phyloP scores from a whole-genome alignment of 768 basidiomycete genomes.

The Butyriboletus loyo region DNA sequence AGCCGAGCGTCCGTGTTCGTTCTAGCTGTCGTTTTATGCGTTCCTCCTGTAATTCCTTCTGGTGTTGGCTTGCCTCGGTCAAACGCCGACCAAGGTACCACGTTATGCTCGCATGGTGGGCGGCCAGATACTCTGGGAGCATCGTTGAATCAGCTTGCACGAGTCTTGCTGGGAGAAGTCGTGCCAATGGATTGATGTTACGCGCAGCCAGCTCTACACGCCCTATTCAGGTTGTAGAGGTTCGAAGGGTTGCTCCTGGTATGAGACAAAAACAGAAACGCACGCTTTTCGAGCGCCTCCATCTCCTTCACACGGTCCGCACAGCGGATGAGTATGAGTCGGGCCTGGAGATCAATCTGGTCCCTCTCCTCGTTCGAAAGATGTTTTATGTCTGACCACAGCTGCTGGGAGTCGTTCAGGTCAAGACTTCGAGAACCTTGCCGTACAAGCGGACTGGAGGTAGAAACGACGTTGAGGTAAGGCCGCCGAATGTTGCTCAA shows the following conservation, averaged over 20 bases:
- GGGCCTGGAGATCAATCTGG: slow-evolving; percentile 91
- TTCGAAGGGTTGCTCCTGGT: slow-evolving; percentile 15
- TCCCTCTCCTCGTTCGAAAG: slow-evolving; percentile 91
- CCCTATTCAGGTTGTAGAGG: slow-evolving; percentile 39
- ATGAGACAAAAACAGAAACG: slow-evolving; percentile 29
- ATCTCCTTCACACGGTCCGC: slow-evolving; percentile 84
- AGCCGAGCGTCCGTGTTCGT: slow-evolving; percentile 77
- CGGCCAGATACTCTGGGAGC: slow-evolving; percentile 68
- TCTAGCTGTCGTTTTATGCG: slow-evolving; percentile 87
- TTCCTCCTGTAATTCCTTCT: slow-evolving; percentile 92
- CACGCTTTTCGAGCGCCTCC: slow-evolving; percentile 88
- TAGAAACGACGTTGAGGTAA: slow-evolving; percentile 79
- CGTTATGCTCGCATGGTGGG: slow-evolving; percentile 89
- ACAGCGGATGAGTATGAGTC: slow-evolving; percentile 80
- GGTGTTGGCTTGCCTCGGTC: slow-evolving; percentile 70
- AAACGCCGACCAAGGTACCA: slow-evolving; percentile 87
- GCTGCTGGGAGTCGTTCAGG: slow-evolving; percentile 45
- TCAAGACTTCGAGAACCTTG: slow-evolving; percentile 54
- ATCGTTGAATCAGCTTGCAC: slow-evolving; percentile 50
- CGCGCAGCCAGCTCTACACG: slow-evolving; percentile 65
- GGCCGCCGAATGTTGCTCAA: slow-evolving; percentile 75
- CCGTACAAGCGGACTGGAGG: slow-evolving; percentile 48
- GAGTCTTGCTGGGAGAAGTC: slow-evolving; percentile 71
- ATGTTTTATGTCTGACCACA: slow-evolving; percentile 64
- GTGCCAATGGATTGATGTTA: slow-evolving; percentile 60